Base-by-base conservation (phyloP, 2,329 filamentous ascomycete genomes). In the Lasiodiplodia sp. region DNA sequence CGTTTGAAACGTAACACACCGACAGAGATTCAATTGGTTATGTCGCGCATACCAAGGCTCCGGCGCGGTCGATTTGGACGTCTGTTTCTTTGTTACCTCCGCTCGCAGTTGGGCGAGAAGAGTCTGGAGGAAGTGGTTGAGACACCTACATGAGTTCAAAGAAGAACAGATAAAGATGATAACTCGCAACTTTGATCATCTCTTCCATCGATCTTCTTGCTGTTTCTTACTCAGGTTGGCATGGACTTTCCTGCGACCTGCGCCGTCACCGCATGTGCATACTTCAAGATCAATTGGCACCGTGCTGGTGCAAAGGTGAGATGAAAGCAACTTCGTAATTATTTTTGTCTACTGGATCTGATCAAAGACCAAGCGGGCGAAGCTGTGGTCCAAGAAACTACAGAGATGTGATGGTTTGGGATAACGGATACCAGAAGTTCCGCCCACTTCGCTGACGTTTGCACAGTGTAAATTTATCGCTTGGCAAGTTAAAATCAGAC, bases 51-150 rank as follows among this genome's bases (percentile, higher is more conserved):
- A 12, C 21, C 44, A 6, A n/a, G 10, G 14, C 16, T 21, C 16
- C 31, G 31, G 2, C n/a, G 31, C 4, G 60, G 21, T 53, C 3
- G 16, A 14, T 23, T 5, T 21, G 21, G n/a, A 8, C n/a, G n/a
- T 44, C 12, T 52, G n/a, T 63, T 52, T 52, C 60, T 64, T 64
- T 64, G 60, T 64, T 28, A 0, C 3, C 1, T 64, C 60, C 60
- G 60, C 60, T 53, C 60, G 44, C 60, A 38, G 60, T 40, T n/a
- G 31, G 18, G 7, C 12, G 23, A 21, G 12, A 6, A 7, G 37
- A 11, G 47, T 25, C 60, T 52, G 60, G 47, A 52, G 2, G 28
- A 38, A 12, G n/a, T 2, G 51, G 6, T 5, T 52, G 47, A 64
- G 47, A 64, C 60, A 64, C 14, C 14, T n/a, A 4, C 6, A 21